A percentile compares a stretch with the other conserved stretches of the same genome.
These are phyloP conservation scores for Ajuga chamaepitys DNA, from an alignment of 257 asterid genomes.

Conservation along the genomic window DNA sequence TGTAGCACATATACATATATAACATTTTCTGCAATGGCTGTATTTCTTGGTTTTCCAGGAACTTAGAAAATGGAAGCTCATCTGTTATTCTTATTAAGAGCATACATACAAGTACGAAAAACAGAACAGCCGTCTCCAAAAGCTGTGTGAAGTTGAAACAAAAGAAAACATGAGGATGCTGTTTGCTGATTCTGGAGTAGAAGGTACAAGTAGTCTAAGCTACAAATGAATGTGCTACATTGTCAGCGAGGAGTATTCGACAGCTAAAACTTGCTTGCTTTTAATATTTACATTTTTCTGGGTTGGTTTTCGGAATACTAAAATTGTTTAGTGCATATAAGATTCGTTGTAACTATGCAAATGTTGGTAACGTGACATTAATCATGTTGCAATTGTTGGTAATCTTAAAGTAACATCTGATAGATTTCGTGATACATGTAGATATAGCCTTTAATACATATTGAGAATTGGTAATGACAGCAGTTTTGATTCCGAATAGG, in stretches of 20 bases:
- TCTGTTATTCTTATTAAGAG: constrained; percentile 56
- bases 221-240: neutral
- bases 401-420: too few species aligned
- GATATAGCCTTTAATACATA: too few species aligned
- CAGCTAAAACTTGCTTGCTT: neutral
- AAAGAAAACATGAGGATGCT: constrained; percentile 20
- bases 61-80: constrained; percentile 31
- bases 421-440: too few species aligned
- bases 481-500: too few species aligned
- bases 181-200: neutral
- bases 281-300: neutral
- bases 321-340: constrained; percentile 18
- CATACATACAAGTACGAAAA: constrained; percentile 45
- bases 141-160: constrained; percentile 29
- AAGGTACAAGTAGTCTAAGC: neutral
- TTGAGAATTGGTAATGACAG: too few species aligned
- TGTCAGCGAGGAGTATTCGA: neutral
- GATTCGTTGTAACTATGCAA: constrained; percentile 6
- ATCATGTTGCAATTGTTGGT: neutral
- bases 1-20: neutral
- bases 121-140: constrained; percentile 31
- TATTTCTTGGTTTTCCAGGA: constrained; percentile 27
- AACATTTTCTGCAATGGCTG: neutral
- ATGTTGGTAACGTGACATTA: constrained; percentile 2
- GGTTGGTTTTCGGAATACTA: neutral